Evolutionary conservation across 257 asterid genomes (phyloP), one percentile per base, ranked within the genome.

Genomic region (Lantana camara): DNA sequence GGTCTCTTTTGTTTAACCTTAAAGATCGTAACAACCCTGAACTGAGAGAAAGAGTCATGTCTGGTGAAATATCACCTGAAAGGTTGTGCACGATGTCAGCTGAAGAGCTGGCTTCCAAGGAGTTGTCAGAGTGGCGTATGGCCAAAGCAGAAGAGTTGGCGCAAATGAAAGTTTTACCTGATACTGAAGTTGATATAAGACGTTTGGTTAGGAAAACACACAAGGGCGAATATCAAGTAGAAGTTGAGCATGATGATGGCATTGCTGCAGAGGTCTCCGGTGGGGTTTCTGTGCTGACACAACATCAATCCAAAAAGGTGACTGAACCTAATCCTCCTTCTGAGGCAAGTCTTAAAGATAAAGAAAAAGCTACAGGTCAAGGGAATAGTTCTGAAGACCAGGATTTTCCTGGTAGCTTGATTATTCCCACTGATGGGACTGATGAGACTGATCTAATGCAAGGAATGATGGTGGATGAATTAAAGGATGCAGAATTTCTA

Each of bases 101-200:
- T 24, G 99, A 94, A 74, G 98, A 94, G 73, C 97, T 94, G 79
- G 99, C 99, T 78, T 94, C 99, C 9, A 90, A 90, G 82, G 99
- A 94, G 82, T 79, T 94, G 29, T 86, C 99, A 9, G 79, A 94
- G 70, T 94, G 99, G 99, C 89, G 99, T 55, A 81, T 75, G 82
- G 95, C 96, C 53, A 94, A 94, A 77, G 98, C 96, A 5, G 96
- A 94, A 76, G 96, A 88, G 72, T 57, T 88, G 60, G 99, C 90
- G 47, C 95, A 88, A 67, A 84, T 88, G 96, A 83, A 84, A 27
- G 99, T 94, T 77, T 82, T 94, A 48, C 96, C 95, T 21, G 99
- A 93, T 79, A 87, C 85, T 14, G 95, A 84, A 68, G 81, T 84
- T 76, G 89, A 83, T 66, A 75, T 81, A 63, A 83, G 96, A 57